Percentiles rank a stretch among this genome's conserved stretches.
These are phyloP conservation scores for Kwoniella dendrophila DNA, from an alignment of 768 basidiomycete species.

Conservation along the genomic window DNA sequence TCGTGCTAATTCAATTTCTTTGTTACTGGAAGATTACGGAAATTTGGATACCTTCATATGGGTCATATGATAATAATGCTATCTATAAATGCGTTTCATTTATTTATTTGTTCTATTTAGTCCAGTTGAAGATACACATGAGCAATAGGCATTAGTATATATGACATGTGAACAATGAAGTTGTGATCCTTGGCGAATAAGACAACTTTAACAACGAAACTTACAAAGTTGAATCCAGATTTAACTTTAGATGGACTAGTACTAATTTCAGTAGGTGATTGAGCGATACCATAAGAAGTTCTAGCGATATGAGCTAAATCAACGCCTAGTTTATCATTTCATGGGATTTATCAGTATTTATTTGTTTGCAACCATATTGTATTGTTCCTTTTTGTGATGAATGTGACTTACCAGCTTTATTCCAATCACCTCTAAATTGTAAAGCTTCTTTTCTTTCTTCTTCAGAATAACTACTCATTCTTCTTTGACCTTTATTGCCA, in stretches of 20 bases:
- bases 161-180: too few relatives aligned
- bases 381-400: background rate
- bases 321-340: conserved; percentile 42
- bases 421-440: conserved; percentile 72
- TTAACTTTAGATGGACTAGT: conserved; percentile 53
- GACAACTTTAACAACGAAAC: background rate
- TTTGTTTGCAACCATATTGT: background rate
- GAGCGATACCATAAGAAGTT: conserved; percentile 67
- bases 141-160: too few relatives aligned
- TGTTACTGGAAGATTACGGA: too few relatives aligned
- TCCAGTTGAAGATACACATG: background rate
- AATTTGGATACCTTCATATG: too few relatives aligned
- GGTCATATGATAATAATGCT: too few relatives aligned
- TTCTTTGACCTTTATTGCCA: conserved; percentile 29
- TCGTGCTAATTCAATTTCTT: too few relatives aligned
- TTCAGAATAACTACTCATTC: conserved; percentile 61
- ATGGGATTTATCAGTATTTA: background rate
- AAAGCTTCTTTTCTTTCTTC: conserved; percentile 71
- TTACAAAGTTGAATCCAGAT: conserved; percentile 23
- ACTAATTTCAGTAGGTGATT: conserved; percentile 59
- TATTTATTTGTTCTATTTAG: too few relatives aligned
- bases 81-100: too few relatives aligned
- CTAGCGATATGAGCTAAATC: conserved; percentile 81
- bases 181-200: background rate
- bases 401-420: conserved; percentile 57